Evolutionary conservation across 345 rosid genomes (phyloP), one percentile per base, ranked within the genome.

Genomic region (Hevea brasiliensis): DNA sequence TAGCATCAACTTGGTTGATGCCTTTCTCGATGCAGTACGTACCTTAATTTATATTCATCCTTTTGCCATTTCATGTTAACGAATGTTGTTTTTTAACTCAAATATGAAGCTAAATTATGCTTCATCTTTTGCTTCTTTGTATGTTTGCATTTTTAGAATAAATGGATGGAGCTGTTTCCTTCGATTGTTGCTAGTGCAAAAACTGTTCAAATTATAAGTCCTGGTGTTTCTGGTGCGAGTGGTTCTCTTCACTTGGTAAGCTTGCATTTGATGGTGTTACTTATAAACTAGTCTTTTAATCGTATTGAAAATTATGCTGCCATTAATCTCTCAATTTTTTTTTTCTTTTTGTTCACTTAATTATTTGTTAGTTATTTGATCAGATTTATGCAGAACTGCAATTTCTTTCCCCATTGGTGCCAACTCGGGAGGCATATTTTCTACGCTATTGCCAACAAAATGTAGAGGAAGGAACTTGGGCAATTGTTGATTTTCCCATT

Each of bases 371-470:
- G 78, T 24, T 65, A 58, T 73, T 57, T 61, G 50, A 35, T 37
- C 74, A 95, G 99, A 96, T 96, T 92, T 81, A 85, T 54, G 99
- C 91, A 57, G 99, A 91, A 81, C 76, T 96, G 44, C 98, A 93
- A 69, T 89, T 84, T 27, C 70, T 89, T 20, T 90, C 99, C 12
- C 99, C 99, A 45, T 53, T 93, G 65, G 92, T 96, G 54, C 96
- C 95, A 13, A 88, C 92, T 7, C 41, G 98, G 10, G 99, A 89
- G 85, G 83, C 92, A 4, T 86, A 91, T 76, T 93, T 93, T 65
- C 87, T 96, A 3, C 87, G 99, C 6, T 91, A 87, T 37, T 92
- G 91, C 76, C 92, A 92, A 67, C 97, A 96, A 74, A 89, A 84
- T 59, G 74, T 59, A 0, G 90, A 89, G 37, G 91, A 83, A 6